These are phyloP conservation scores for Solanum piurae DNA, from an alignment of 257 asterid species.

Conservation along the genomic window DNA sequence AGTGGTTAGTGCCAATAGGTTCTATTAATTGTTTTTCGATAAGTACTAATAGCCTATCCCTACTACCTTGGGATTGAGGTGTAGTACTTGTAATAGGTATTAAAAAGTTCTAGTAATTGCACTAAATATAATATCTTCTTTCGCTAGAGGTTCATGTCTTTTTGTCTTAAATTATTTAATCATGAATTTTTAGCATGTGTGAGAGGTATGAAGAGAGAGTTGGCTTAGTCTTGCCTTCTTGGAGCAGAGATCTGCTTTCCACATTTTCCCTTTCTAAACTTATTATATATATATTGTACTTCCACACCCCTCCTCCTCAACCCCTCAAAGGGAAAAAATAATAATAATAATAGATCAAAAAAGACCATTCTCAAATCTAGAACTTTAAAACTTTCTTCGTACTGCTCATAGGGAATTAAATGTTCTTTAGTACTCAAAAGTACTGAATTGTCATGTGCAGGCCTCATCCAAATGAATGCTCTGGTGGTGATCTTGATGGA, in stretches of 20 bases:
- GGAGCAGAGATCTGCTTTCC: not conserved
- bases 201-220: not conserved
- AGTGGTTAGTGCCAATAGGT: not conserved
- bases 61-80: not conserved
- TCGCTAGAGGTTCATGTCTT: not conserved
- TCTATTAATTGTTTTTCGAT: not conserved
- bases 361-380: not conserved
- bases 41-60: not conserved
- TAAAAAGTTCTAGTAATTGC: not conserved
- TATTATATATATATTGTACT: not conserved
- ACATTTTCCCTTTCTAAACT: not conserved
- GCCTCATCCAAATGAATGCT: constrained; percentile 99
- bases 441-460: constrained; percentile 24
- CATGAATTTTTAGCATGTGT: not conserved
- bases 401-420: not conserved
- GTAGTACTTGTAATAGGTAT: not conserved
- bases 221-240: not conserved
- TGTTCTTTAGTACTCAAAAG: not conserved
- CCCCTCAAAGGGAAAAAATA: not conserved
- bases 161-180: not conserved
- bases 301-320: not conserved
- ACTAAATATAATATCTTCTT: not conserved
- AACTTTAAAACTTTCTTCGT: not conserved
- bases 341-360: not conserved
- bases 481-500: constrained; percentile 99